Evolutionary conservation across 2,329 filamentous ascomycete genomes (phyloP), one percentile per base, ranked within the genome.

Genomic region (Colletotrichum noveboracense): DNA sequence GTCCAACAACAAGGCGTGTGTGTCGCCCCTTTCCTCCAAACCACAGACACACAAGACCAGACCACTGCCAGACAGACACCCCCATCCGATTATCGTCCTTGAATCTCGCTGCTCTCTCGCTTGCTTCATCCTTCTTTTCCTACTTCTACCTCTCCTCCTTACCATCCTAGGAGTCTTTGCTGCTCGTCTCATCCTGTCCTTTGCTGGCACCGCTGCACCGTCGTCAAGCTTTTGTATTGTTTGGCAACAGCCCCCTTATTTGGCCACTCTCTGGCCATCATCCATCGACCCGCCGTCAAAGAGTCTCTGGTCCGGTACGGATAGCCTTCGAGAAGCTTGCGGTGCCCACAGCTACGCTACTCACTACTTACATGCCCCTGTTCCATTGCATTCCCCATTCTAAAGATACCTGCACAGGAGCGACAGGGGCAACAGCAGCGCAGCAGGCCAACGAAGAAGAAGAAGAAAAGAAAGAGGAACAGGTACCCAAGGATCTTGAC

Each of bases 1-100:
- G 52, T 75, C 72, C 61, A 67, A 32, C 61, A 67, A 32, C 43
- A 52, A 21, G 43, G n/a, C 56, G 68, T 70, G 55, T 71, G 62
- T 67, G 62, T 62, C 55, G 72, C 73, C 73, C 73, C 73, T 56
- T 75, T 72, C 69, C 55, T 58, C 68, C 67, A 70, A 32, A n/a
- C 66, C 48, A 55, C 28, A 28, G 58, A 21, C 18, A 61, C 58
- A 30, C 36, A 55, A 70, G 43, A 32, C 43, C 71, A 58, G 65
- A 67, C 72, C 55, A 75, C 56, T 14, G 43, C 32, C 52, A 61
- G 61, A 55, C 28, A 24, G 38, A 70, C 69, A 58, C 60, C 67
- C 67, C 61, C 67, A 60, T 71, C 34, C 21, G 60, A 66, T 58
- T 60, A 28, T 71, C 67, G 55, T 75, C 36, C 72, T 66, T 66